Evolutionary conservation across 2,329 filamentous ascomycete genomes (phyloP).

Genomic region (Alternaria rosae): DNA sequence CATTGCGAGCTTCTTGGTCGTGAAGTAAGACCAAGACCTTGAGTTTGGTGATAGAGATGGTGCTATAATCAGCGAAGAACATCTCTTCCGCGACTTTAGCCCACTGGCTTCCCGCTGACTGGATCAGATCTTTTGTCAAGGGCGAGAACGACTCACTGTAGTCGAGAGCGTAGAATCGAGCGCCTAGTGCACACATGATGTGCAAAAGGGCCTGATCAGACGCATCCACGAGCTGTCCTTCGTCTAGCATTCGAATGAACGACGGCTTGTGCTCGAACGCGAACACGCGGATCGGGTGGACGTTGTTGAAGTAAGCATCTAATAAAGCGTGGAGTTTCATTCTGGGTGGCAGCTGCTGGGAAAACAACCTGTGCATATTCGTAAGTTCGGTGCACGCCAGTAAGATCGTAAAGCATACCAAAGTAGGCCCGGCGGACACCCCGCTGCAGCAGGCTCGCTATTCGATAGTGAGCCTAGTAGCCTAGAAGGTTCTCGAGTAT

Average conservation of each 20-base stretch:
- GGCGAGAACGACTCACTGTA: conserved; percentile 38
- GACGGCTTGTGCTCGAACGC: conserved; percentile 44
- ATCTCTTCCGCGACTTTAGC: conserved; percentile 42
- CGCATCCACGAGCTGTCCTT: conserved; percentile 36
- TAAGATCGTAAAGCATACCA: conserved; percentile 22
- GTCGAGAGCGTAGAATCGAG: conserved; percentile 41
- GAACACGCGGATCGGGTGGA: conserved; percentile 38
- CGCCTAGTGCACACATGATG: conserved; percentile 44
- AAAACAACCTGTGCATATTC: conserved; percentile 28
- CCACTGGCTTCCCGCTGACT: conserved; percentile 43
- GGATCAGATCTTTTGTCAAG: conserved; percentile 39
- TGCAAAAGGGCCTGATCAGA: conserved; percentile 41
- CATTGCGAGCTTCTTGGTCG: conserved; percentile 41
- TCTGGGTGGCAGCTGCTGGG: conserved; percentile 31
- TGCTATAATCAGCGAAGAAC: conserved; percentile 45
- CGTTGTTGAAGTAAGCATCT: conserved; percentile 44
- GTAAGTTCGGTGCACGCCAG: background rate
- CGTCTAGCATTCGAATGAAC: conserved; percentile 45
- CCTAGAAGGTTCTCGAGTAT: conserved; percentile 17
- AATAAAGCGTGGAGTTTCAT: conserved; percentile 35
- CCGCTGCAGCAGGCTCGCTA: conserved; percentile 16
- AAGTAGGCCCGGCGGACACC: conserved; percentile 31
- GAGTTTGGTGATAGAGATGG: conserved; percentile 41
- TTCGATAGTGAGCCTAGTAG: conserved; percentile 6
- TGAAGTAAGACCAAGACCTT: conserved; percentile 42